Percentiles rank a stretch among this genome's conserved stretches.
These are phyloP conservation scores for Mentha longifolia DNA, from an alignment of 257 asterid species.

Conservation along the genomic window DNA sequence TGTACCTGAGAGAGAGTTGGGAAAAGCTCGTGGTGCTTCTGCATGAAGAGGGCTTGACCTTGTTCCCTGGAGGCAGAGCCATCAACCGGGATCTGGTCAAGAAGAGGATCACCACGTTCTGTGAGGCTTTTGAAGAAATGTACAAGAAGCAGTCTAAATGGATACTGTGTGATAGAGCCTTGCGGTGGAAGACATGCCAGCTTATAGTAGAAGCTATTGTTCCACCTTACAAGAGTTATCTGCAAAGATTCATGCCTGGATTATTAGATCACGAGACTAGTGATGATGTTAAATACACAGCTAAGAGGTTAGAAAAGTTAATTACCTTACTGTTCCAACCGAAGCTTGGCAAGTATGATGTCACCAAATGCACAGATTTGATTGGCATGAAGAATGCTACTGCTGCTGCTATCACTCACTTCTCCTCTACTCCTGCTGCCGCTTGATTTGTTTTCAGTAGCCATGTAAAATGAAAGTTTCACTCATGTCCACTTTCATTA, in stretches of 20 bases:
- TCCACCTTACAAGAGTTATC: constrained; percentile 58
- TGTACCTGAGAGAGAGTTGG: constrained; percentile 78
- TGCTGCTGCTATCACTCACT: constrained; percentile 35
- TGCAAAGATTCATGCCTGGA: constrained; percentile 49
- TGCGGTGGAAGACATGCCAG: constrained; percentile 54
- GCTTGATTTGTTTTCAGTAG: constrained; percentile 46
- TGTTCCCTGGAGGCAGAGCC: constrained; percentile 86
- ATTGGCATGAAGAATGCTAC: constrained; percentile 44
- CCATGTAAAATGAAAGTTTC: constrained; percentile 28
- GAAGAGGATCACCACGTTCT: constrained; percentile 57
- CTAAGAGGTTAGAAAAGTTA: constrained; percentile 50
- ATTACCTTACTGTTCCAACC: constrained; percentile 60
- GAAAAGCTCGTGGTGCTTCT: constrained; percentile 57
- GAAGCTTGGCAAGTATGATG: constrained; percentile 45
- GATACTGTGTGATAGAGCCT: constrained; percentile 59
- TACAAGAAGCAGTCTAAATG: constrained; percentile 60
- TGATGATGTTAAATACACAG: constrained; percentile 43
- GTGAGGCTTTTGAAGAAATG: constrained; percentile 63
- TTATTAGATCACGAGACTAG: constrained; percentile 42
- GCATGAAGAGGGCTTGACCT: constrained; percentile 58
- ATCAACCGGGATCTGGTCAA: constrained; percentile 57
- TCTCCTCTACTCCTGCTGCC: constrained; percentile 64
- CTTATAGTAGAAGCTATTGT: constrained; percentile 55
- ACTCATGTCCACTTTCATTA: neutral
- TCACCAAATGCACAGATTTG: constrained; percentile 58